Percentiles rank a stretch among this genome's conserved stretches.
Evolutionary conservation across 2,329 filamentous ascomycete species (phyloP).

Genomic region (Sporothrix sp.): DNA sequence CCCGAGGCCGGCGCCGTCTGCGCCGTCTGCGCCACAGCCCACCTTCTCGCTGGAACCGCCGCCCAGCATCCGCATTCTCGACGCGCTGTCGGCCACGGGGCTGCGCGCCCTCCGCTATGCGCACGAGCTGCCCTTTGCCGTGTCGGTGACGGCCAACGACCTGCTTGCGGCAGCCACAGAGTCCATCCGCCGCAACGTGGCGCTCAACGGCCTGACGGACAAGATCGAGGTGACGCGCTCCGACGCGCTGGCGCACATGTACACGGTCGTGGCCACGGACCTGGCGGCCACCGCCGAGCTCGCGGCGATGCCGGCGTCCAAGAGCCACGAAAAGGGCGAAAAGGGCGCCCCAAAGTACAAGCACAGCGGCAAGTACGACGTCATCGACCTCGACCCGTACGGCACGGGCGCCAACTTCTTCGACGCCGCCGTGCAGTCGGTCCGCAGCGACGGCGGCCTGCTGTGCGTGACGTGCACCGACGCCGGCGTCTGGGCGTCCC

Average conservation of each 20-base stretch:
- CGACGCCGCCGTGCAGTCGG: constrained; percentile 77
- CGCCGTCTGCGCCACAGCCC: constrained; percentile 13
- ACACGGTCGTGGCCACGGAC: constrained; percentile 52
- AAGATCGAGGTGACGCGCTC: constrained; percentile 65
- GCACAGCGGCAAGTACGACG: constrained; percentile 59
- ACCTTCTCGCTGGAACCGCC: constrained; percentile 18
- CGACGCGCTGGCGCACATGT: constrained; percentile 90
- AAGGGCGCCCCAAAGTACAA: not conserved
- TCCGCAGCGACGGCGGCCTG: constrained; percentile 75
- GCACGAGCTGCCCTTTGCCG: constrained; percentile 77
- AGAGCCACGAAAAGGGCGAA: not conserved
- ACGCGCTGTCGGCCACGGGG: constrained; percentile 89
- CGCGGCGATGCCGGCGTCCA: constrained; percentile 17
- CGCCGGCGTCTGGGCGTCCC: constrained; percentile 87
- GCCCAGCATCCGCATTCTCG: constrained; percentile 69
- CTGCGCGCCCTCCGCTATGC: constrained; percentile 85
- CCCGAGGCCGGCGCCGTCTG: too few relatives aligned
- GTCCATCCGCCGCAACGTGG: constrained; percentile 74
- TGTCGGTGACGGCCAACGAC: constrained; percentile 81
- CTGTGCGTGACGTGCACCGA: constrained; percentile 96
- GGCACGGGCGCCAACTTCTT: constrained; percentile 88
- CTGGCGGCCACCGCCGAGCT: constrained; percentile 29
- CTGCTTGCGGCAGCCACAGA: constrained; percentile 66
- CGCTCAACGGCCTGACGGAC: constrained; percentile 65
- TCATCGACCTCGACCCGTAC: constrained; percentile 94